Evolutionary conservation across 2,329 filamentous ascomycete species (phyloP), one percentile per base, ranked within the genome.

Genomic region (Leptographium galeiforme): DNA sequence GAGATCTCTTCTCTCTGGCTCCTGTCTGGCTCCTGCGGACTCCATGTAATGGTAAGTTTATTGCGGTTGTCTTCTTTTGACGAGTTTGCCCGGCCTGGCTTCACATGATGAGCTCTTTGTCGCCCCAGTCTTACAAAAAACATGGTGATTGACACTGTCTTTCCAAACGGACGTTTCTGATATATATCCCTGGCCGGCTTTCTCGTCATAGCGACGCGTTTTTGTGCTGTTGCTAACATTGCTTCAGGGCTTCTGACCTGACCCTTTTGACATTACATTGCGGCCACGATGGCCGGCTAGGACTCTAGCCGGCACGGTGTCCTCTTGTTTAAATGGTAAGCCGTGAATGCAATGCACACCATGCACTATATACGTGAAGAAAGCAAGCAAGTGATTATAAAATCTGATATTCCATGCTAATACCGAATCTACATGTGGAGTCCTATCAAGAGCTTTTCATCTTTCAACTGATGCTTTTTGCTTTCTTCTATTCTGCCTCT

Each of bases 361-460:
- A 19, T n/a, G 36, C 48, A 49, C 34, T 32, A 33, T 30, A 25
- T 25, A 25, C 39, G 19, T 41, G 25, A 36, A 48, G 38, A 54
- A 53, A 55, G 33, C 47, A 38, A 55, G 59, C 69, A 69, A 70
- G 70, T 86, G 84, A 87, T 87, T 78, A 73, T 34, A 72, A 72
- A 77, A 70, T 70, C 53, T 72, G 74, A 75, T 72, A 81, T 82
- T 85, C 81, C 80, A 85, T 87, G 83, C 83, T 87, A 86, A 86
- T 79, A 71, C 84, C 75, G 82, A 87, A 81, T 64, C 64, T 61
- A 62, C 64, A 78, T 82, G 79, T 85, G 77, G 80, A 85, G 71
- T 70, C 73, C 2, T 79, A 74, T 61, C 64, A 72, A 77, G 81
- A 57, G 77, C 82, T 87, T 87, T 87, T 87, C 84, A 87, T 87